These are phyloP conservation scores for Terfezia claveryi DNA, from an alignment of 495 filamentous ascomycete genomes.

Conservation along the genomic window DNA sequence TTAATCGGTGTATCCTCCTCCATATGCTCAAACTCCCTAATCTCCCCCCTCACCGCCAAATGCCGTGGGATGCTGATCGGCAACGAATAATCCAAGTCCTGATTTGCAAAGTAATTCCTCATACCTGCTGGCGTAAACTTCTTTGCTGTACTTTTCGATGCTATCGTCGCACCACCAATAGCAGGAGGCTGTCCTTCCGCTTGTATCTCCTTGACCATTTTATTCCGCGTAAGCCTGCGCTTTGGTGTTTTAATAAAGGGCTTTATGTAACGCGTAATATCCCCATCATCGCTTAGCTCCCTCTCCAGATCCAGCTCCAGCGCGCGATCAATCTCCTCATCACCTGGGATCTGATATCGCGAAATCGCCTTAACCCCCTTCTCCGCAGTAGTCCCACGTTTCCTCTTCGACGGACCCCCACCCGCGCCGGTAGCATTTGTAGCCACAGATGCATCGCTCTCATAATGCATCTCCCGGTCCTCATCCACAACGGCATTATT, in stretches of 20 bases:
- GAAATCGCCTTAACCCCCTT: slow-evolving; percentile 22
- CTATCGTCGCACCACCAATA: slow-evolving; percentile 2
- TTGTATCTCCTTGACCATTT: slow-evolving; percentile 10
- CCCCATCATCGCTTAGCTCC: slow-evolving; percentile 34
- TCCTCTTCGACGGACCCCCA: slow-evolving; percentile 25
- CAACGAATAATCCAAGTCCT: slow-evolving; percentile 9
- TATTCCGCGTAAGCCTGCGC: slow-evolving; percentile 13
- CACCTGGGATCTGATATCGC: slow-evolving; percentile 20
- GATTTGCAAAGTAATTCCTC: slow-evolving; percentile 4
- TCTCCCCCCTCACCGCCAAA: slow-evolving; percentile 4
- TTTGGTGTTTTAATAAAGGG: slow-evolving; percentile 12
- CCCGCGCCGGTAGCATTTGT: slow-evolving; percentile 3
- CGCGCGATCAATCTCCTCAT: slow-evolving; percentile 48
- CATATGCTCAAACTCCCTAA: neutral
- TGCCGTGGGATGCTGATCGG: slow-evolving; percentile 13
- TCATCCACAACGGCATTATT: neutral
- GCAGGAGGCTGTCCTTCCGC: slow-evolving; percentile 8
- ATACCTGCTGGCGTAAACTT: neutral
- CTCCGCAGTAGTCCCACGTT: slow-evolving; percentile 30
- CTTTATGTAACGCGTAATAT: slow-evolving; percentile 7
- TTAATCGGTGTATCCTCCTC: slow-evolving; percentile 3
- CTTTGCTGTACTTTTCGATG: slow-evolving; percentile 1
- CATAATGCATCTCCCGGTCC: neutral
- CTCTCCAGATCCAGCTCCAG: slow-evolving; percentile 44
- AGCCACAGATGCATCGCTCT: slow-evolving; percentile 1